Evolutionary conservation across 441 rosid genomes (phyloP).

Genomic region (Biscutella laevigata): DNA sequence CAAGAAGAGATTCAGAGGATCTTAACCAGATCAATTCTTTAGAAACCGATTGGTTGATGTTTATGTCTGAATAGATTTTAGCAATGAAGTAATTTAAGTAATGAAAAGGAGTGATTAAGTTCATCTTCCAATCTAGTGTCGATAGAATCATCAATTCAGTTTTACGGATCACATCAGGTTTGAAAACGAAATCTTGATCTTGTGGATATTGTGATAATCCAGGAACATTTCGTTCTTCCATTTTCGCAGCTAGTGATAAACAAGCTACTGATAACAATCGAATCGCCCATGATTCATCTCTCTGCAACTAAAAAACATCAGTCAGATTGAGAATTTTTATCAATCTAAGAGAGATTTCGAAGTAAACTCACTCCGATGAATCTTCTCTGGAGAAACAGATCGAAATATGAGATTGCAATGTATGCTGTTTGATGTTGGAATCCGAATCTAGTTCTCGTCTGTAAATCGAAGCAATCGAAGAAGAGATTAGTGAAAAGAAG

Average conservation of each 20-base stretch:
- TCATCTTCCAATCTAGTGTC: slow-evolving; percentile 73
- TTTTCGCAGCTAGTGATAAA: slow-evolving; percentile 75
- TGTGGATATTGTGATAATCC: slow-evolving; percentile 44
- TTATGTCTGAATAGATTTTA: slow-evolving; percentile 24
- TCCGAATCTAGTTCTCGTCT: slow-evolving; percentile 58
- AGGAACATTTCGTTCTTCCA: slow-evolving; percentile 71
- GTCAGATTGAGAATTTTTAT: not conserved
- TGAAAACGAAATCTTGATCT: slow-evolving; percentile 43
- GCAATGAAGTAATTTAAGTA: slow-evolving; percentile 51
- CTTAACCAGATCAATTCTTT: slow-evolving; percentile 35
- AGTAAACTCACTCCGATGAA: slow-evolving; percentile 47
- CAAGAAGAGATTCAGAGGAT: slow-evolving; percentile 38
- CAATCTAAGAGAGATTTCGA: not conserved
- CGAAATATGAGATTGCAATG: slow-evolving; percentile 61
- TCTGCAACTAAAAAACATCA: slow-evolving; percentile 32
- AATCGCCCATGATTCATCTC: slow-evolving; percentile 64
- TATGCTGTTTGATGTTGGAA: slow-evolving; percentile 63
- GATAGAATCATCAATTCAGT: slow-evolving; percentile 62
- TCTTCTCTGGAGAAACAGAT: slow-evolving; percentile 56
- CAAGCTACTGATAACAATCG: slow-evolving; percentile 66
- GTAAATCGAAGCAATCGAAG: slow-evolving; percentile 9
- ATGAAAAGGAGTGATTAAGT: slow-evolving; percentile 60
- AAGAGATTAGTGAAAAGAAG: not conserved
- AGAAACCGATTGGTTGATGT: slow-evolving; percentile 27
- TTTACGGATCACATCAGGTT: slow-evolving; percentile 45